phyloP scores from a whole-genome alignment of 495 filamentous ascomycete genomes.

The Aspergillus affinis region DNA sequence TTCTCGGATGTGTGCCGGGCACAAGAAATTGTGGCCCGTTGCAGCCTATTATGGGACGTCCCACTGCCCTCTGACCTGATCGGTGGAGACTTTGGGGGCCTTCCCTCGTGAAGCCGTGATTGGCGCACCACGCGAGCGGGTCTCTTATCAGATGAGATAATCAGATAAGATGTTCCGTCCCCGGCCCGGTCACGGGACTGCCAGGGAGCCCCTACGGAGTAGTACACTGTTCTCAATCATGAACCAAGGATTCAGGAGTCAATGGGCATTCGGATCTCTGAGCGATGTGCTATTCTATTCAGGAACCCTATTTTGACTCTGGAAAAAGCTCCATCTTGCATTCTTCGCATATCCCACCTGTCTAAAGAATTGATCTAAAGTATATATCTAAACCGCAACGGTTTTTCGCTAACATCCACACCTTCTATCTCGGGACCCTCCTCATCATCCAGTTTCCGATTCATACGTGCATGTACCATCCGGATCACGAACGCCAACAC shows the following conservation, averaged over 20 bases:
- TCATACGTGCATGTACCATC: slow-evolving; percentile 56
- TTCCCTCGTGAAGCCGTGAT: neutral
- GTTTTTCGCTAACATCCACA: slow-evolving; percentile 9
- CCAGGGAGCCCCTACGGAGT: too few species aligned
- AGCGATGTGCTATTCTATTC: too few species aligned
- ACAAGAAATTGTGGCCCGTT: neutral
- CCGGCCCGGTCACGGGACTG: neutral
- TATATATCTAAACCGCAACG: slow-evolving; percentile 60
- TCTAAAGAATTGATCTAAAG: slow-evolving; percentile 8
- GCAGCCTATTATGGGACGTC: neutral
- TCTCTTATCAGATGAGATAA: neutral
- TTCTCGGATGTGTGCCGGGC: neutral
- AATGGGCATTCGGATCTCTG: too few species aligned
- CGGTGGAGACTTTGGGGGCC: neutral
- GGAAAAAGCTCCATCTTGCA: too few species aligned
- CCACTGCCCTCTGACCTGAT: neutral
- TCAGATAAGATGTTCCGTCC: neutral
- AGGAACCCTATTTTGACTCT: too few species aligned
- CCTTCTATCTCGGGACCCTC: neutral
- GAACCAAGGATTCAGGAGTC: slow-evolving; percentile 14
- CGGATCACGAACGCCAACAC: slow-evolving; percentile 31
- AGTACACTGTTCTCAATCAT: too few species aligned
- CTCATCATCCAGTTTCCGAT: slow-evolving; percentile 26
- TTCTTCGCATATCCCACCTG: too few species aligned
- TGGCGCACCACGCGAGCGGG: neutral